Base-by-base conservation (phyloP, 176 grass and related monocot genomes). In the Miscanthus lutarioriparius region DNA sequence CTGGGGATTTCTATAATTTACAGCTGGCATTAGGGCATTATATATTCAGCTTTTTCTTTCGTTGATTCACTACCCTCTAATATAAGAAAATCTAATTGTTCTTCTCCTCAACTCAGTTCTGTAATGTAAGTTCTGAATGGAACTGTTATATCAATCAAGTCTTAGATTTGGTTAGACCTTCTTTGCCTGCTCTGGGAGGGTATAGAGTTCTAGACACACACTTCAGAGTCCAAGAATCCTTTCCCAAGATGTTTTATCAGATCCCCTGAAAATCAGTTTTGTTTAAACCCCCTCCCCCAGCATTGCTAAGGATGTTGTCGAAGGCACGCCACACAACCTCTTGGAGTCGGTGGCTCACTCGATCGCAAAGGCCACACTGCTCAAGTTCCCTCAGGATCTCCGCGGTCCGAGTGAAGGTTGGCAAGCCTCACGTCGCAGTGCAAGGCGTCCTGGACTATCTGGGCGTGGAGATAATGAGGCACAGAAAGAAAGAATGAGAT, bases 341-440 rank as follows among this genome's bases (percentile, higher is more conserved):
- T 17, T 98, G 45, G 95, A 98, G 48, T 95, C 95, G 0, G 95
- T 98, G 61, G 92, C 92, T 69, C 92, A 98, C 38, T 74, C 90
- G 23, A 95, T 97, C 68, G 95, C 90, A 69, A 90, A 77, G 45
- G 67, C 84, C 10, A 93, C 86, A 1, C 73, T 95, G 38, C 82
- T 93, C 66, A 74, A 93, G 63, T 90, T 88, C 84, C 89, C 88
- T 78, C 86, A 90, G 72, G 72, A 93, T 95, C 81, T 93, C 90
- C 23, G 87, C 92, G 0, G 91, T 97, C 26, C 75, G 92, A 26
- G 95, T 97, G 58, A 91, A 93, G 88, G 88, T 97, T 20, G 87
- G 72, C 12, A 97, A 97, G 33, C 95, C 92, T 72, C 92, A 93
- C 27, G 92, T 97, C 4, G 92, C 90, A 1, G 92, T 97, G 36